Conservation (phyloP, 2,329 filamentous ascomycete genomes). For the Malbranchea cinnamomea region DNA sequence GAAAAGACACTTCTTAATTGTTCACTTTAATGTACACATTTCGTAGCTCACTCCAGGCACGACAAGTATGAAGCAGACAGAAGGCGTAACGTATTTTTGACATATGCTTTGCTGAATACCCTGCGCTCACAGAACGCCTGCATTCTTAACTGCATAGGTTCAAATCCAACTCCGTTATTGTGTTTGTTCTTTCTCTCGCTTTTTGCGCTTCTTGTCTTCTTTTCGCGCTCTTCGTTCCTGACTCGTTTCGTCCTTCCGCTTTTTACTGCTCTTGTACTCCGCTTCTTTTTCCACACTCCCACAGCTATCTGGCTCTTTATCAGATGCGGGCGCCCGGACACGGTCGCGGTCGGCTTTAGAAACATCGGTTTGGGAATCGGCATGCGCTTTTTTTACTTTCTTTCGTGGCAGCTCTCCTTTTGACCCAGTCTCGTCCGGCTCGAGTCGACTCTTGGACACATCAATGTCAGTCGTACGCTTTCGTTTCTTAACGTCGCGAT, state of each 20-base stretch:
- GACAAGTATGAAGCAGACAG: too few species aligned
- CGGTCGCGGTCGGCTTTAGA: constrained; percentile 14
- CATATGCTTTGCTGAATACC: too few species aligned
- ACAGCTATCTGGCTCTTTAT: constrained; percentile 2
- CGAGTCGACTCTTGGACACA: not conserved
- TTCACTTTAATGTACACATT: too few species aligned
- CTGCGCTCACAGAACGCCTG: too few species aligned
- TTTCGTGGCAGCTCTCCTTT: constrained; percentile 16
- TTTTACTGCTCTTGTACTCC: constrained; percentile 20
- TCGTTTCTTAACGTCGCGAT: constrained; percentile 23
- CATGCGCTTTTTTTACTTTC: constrained; percentile 25
- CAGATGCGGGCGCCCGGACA: constrained; percentile 4
- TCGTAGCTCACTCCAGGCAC: too few species aligned
- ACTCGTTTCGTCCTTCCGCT: constrained; percentile 24
- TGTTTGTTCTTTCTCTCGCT: constrained; percentile 20
- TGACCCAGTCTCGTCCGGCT: constrained; percentile 2
- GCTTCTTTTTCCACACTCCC: constrained; percentile 5
- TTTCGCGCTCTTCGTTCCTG: constrained; percentile 18
- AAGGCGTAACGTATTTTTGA: too few species aligned
- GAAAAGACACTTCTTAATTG: too few species aligned
- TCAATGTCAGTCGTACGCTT: constrained; percentile 16
- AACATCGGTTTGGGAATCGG: constrained; percentile 11
- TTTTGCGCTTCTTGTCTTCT: constrained; percentile 23
- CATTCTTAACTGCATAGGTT: too few species aligned
- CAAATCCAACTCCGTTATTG: too few species aligned